Conservation (phyloP, 495 filamentous ascomycete species). For the Xylaria longipes region DNA sequence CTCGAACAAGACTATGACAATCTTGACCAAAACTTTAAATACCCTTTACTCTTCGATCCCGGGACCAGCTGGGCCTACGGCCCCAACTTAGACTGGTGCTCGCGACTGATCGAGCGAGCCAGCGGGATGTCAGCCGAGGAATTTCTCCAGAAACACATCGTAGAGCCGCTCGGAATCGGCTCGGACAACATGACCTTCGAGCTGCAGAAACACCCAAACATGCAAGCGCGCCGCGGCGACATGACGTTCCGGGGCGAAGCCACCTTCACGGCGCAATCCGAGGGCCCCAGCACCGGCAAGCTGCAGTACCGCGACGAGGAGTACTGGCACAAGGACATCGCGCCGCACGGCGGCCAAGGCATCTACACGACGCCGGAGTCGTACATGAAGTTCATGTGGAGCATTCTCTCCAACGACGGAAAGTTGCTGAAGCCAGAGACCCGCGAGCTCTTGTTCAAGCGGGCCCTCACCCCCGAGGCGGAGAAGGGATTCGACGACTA, state of each 20-base stretch:
- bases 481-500: conserved; percentile 7
- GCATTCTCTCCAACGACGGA: conserved; percentile 21
- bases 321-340: conserved; percentile 15
- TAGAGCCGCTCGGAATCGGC: conserved; percentile 24
- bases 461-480: conserved; percentile 13
- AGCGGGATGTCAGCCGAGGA: conserved; percentile 27
- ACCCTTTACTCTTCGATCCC: conserved; percentile 55
- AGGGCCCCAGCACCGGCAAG: background rate
- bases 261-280: background rate
- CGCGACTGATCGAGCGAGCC: conserved; percentile 49
- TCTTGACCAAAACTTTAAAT: conserved; percentile 37
- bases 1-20: conserved; percentile 20
- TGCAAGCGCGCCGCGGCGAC: conserved; percentile 28
- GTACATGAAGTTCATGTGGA: conserved; percentile 25
- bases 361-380: conserved; percentile 18
- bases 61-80: conserved; percentile 58
- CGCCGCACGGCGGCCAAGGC: conserved; percentile 21
- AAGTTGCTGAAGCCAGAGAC: conserved; percentile 18
- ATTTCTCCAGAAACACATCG: conserved; percentile 17
- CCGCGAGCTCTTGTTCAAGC: conserved; percentile 17
- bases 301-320: conserved; percentile 14
- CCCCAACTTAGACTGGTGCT: conserved; percentile 55
- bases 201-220: conserved; percentile 24
- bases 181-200: conserved; percentile 32
- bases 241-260: conserved; percentile 28